Evolutionary conservation across 768 basidiomycete species (phyloP).

Genomic region (Leccinum boreale): DNA sequence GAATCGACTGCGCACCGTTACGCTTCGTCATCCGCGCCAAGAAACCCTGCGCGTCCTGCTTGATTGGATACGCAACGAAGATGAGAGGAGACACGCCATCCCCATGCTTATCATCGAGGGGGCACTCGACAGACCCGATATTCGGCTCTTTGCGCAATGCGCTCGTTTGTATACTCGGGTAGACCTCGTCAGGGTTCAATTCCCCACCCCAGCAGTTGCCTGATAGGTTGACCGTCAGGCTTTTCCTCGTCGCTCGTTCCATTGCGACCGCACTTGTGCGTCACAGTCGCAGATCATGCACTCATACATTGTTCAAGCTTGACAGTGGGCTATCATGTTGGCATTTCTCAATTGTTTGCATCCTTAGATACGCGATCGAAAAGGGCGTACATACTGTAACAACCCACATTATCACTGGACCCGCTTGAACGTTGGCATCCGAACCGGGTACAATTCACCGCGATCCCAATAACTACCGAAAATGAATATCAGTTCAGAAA

Average conservation of each 20-base stretch:
- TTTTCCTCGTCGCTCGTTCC: not conserved
- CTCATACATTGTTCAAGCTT: not conserved
- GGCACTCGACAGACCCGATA: conserved; percentile 13
- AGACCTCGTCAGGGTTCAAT: conserved; percentile 10
- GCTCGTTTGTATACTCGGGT: conserved; percentile 12
- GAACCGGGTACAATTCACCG: not conserved
- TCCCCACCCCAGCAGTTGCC: not conserved
- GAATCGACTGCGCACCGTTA: conserved; percentile 19
- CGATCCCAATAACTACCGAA: not conserved
- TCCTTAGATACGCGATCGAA: not conserved
- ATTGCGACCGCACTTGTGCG: not conserved
- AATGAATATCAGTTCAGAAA: not conserved
- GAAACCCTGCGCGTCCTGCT: conserved; percentile 19
- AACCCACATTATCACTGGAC: not conserved
- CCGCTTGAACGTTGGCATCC: not conserved
- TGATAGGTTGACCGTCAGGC: not conserved
- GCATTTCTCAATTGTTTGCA: not conserved
- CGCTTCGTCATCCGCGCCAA: conserved; percentile 20
- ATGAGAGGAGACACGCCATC: conserved; percentile 1
- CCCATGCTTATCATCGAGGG: conserved; percentile 22
- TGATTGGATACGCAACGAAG: conserved; percentile 21
- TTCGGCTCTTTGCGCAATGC: conserved; percentile 13
- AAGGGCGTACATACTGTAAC: conserved; percentile 7
- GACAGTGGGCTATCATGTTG: not conserved
- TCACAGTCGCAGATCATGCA: not conserved